Percentiles rank a stretch among this genome's conserved stretches.
phyloP scores from a whole-genome alignment of 2,329 filamentous ascomycete species.

The Intubia oerlemansii region DNA sequence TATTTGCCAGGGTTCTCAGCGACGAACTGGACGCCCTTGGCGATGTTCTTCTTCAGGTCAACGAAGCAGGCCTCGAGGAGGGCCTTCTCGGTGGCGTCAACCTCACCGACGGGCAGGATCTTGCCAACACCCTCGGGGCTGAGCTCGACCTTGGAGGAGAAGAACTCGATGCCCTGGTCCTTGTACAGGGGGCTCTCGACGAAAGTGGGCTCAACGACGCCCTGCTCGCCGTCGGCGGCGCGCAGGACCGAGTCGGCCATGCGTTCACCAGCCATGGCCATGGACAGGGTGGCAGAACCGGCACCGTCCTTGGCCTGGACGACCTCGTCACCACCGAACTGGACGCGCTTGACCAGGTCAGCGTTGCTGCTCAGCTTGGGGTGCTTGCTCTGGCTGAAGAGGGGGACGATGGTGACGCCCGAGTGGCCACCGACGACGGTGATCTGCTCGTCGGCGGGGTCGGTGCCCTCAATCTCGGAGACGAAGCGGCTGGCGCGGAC shows the following conservation, averaged over 20 bases:
- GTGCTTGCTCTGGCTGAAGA: constrained; percentile 88
- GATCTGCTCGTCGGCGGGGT: constrained; percentile 86
- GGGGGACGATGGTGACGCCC: constrained; percentile 92
- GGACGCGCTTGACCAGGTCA: constrained; percentile 77
- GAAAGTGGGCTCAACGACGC: constrained; percentile 87
- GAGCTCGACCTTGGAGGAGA: constrained; percentile 85
- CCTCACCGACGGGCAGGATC: constrained; percentile 68
- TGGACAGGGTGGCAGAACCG: constrained; percentile 91
- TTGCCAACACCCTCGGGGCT: constrained; percentile 91
- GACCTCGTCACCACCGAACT: constrained; percentile 98
- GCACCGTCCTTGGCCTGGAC: constrained; percentile 98
- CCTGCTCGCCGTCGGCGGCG: constrained; percentile 82
- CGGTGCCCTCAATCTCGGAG: constrained; percentile 73
- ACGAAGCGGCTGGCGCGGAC: constrained; percentile 97
- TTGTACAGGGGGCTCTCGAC: constrained; percentile 96
- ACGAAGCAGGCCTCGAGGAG: constrained; percentile 67
- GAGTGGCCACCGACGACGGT: constrained; percentile 94
- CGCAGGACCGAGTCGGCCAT: constrained; percentile 83
- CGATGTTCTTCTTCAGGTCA: constrained; percentile 87
- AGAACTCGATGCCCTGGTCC: constrained; percentile 95
- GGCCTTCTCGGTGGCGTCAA: constrained; percentile 73
- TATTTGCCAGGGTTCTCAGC: constrained; percentile 26
- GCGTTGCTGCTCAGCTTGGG: constrained; percentile 59
- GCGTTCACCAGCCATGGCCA: constrained; percentile 84
- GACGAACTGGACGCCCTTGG: constrained; percentile 56